Base-by-base conservation (phyloP, 495 filamentous ascomycete genomes). In the Talaromyces wortmannii region DNA sequence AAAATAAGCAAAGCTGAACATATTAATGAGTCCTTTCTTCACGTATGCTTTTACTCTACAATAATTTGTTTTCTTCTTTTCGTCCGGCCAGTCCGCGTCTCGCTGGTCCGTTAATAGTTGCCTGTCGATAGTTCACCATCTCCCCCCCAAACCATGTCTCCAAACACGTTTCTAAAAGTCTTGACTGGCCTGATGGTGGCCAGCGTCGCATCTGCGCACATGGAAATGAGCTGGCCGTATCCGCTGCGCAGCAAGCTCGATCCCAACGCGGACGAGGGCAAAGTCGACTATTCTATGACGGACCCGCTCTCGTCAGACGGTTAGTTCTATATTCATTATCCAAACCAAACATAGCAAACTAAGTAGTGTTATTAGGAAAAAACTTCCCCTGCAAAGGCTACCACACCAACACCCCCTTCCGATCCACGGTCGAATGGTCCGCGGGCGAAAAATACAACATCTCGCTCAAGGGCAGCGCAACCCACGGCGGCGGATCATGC, bases 341-440 rank as follows among this genome's bases (percentile, higher is more conserved):
- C 42, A 6, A 10, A 23, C 5, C 13, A 48, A 6, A 29, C 31
- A 31, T 29, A n/a, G 31, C 7, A 50, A 12, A 10, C 15, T 31
- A 23, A 10, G n/a, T 50, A 45, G 43, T 13, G 44, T 7, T 7
- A 13, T 6, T 52, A 59, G 83, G 83, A 5, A 62, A 54, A 33
- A 76, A 91, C 67, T 94, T 78, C 61, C 89, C 89, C 0, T 92
- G 89, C 78, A 85, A 90, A 63, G 59, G 58, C 31, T 82, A 87
- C 62, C 78, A 59, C 15, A 44, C 53, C 29, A 23, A 63, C 60
- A 57, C 63, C 57, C 33, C 54, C 53, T 56, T 55, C 57, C 55
- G 54, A 49, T 23, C 55, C 40, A 56, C 53, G 3, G 31, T 53
- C 7, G 44, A 40, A 18, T 61, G 56, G 17, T 49, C 59, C 18